Base-by-base conservation (phyloP, 768 basidiomycete species). In the Lyophyllum decastes region DNA sequence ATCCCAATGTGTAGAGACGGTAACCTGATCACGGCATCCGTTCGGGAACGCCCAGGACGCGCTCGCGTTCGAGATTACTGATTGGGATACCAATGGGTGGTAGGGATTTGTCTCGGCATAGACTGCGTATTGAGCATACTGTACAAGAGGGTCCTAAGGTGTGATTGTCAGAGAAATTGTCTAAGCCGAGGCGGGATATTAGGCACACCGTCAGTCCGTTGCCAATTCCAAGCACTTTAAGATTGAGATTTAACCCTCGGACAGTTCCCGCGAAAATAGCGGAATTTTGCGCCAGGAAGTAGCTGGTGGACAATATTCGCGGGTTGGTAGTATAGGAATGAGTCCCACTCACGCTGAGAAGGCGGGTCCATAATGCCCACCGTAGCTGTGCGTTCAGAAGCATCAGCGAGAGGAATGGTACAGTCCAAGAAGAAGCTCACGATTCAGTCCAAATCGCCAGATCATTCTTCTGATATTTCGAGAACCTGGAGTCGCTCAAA, bases 371-470 rank as follows among this genome's bases (percentile, higher is more conserved):
- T 87, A 89, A 61, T 89, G 88, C 1, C 88, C 87, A 41, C 88
- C 88, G 61, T 87, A 89, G 30, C 86, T 87, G 58, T 10, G n/a
- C n/a, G 38, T n/a, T 7, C 24, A 14, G 12, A 38, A 16, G 34
- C 47, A 33, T 21, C 38, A 19, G n/a, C 27, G 16, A 41, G 47
- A 41, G 2, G 16, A 5, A 19, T 30, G 35, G 12, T 10, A 1
- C 44, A 40, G 4, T 21, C 1, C 26, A 14, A 12, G 26, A 49
- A 30, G 49, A 51, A 17, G 27, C 52, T 54, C 74, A 82, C 74
- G 84, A 86, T 67, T 87, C 85, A 0, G 85, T 84, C 86, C 86
- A 88, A 48, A 87, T 70, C 1, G 81, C 86, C 50, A 87, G 76
- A 2, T 78, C 75, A 53, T 72, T 76, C 21, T 63, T 60, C 40